A percentile compares a stretch with the other conserved stretches of the same genome.
Conservation (phyloP, 1,139 yeast species). For the Candida mesenterica region DNA sequence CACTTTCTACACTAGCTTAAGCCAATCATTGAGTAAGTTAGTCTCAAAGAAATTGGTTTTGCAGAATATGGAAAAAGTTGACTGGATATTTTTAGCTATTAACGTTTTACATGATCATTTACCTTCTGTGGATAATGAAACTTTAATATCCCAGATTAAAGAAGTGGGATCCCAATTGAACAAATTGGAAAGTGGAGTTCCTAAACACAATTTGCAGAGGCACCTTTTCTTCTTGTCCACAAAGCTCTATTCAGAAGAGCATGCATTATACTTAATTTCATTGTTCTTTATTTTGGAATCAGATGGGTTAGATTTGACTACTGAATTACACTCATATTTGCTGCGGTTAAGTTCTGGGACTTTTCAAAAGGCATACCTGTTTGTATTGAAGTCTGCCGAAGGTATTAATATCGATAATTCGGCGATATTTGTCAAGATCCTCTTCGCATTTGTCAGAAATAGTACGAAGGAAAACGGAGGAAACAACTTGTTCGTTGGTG, state of each 20-base stretch:
- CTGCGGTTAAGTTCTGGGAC: conserved; percentile 11
- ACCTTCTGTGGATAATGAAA: too few relatives aligned
- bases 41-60: conserved; percentile 4
- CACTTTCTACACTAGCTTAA: conserved; percentile 6
- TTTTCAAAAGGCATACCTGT: conserved; percentile 10
- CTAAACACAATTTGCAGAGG: conserved; percentile 2
- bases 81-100: conserved; percentile 9
- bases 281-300: conserved; percentile 20
- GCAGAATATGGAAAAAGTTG: conserved; percentile 4
- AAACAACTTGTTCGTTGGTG: conserved; percentile 13
- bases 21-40: conserved; percentile 4
- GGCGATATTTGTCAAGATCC: conserved; percentile 6
- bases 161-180: conserved; percentile 1
- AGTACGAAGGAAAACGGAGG: conserved; percentile 7
- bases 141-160: background rate
- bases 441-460: conserved; percentile 8
- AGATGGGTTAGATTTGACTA: conserved; percentile 14
- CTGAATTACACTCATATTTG: conserved; percentile 15
- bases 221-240: conserved; percentile 30
- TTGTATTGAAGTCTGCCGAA: conserved; percentile 12
- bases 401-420: conserved; percentile 10
- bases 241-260: conserved; percentile 14
- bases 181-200: background rate
- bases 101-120: conserved; percentile 3
- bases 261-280: conserved; percentile 17